These are phyloP conservation scores for Hygrophorus pudorinus DNA, from an alignment of 768 basidiomycete species.

Conservation along the genomic window DNA sequence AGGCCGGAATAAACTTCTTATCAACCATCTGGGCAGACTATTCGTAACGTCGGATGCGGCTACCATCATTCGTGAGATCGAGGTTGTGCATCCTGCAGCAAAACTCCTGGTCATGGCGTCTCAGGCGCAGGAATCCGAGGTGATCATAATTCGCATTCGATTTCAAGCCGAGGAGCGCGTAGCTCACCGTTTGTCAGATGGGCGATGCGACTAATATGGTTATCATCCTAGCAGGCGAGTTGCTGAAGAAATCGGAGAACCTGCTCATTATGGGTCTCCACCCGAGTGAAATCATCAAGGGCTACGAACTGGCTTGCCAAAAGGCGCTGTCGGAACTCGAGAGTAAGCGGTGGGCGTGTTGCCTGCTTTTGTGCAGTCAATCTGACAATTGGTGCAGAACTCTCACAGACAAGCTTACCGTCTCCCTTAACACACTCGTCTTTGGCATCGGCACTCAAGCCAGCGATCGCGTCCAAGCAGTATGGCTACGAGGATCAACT, in stretches of 20 bases:
- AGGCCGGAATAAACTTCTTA: conserved; percentile 96
- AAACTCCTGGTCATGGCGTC: conserved; percentile 99
- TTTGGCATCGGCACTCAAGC: conserved; percentile 70
- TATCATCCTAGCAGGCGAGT: conserved; percentile 89
- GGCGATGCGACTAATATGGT: conserved; percentile 96
- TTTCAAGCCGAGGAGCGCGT: background rate
- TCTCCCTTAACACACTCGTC: conserved; percentile 60
- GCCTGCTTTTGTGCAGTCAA: conserved; percentile 3
- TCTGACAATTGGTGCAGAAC: conserved; percentile 32
- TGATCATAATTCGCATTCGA: conserved; percentile 23
- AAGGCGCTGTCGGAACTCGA: conserved; percentile 86
- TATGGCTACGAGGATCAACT: conserved; percentile 87
- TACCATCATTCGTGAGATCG: conserved; percentile 95
- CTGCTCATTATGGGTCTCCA: conserved; percentile 95
- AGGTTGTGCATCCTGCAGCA: conserved; percentile 97
- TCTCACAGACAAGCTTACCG: conserved; percentile 61
- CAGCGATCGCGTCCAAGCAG: conserved; percentile 94
- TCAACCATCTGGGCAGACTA: conserved; percentile 91
- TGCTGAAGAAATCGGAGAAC: conserved; percentile 87
- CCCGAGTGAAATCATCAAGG: conserved; percentile 90
- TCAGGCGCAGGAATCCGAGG: conserved; percentile 93
- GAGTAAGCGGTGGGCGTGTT: conserved; percentile 46
- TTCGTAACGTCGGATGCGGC: conserved; percentile 99
- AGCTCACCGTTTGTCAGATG: conserved; percentile 46
- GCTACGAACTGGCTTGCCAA: conserved; percentile 83